phyloP scores from a whole-genome alignment of 2,329 filamentous ascomycete genomes.

The Cryphonectria parasitica region DNA sequence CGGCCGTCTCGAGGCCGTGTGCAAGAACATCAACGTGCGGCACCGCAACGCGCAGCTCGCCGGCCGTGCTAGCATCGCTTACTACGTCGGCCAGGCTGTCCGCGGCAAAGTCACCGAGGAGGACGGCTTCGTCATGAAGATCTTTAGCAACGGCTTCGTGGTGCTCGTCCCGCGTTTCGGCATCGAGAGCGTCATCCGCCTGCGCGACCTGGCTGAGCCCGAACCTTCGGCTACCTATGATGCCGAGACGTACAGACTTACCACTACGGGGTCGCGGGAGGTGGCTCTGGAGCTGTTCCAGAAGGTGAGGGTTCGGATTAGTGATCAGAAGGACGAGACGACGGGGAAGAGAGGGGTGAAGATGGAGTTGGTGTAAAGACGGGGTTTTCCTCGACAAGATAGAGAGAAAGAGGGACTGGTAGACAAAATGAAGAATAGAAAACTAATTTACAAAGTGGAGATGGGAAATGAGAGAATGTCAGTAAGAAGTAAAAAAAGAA shows the following conservation, averaged over 20 bases:
- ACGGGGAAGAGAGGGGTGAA: conserved; percentile 95
- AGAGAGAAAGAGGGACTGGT: no score
- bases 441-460: no score
- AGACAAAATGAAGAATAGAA: no score
- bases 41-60: conserved; percentile 98
- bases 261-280: conserved; percentile 57
- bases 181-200: conserved; percentile 86
- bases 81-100: conserved; percentile 96
- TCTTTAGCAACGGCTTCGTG: conserved; percentile 97
- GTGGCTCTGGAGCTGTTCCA: conserved; percentile 82
- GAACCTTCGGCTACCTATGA: conserved; percentile 85
- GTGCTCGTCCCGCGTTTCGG: conserved; percentile 95
- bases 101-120: conserved; percentile 77
- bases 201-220: conserved; percentile 78
- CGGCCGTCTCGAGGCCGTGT: conserved; percentile 86
- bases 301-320: conserved; percentile 86
- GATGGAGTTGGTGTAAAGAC: conserved; percentile 64
- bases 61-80: conserved; percentile 90
- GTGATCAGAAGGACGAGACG: conserved; percentile 88
- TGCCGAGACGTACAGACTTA: conserved; percentile 80
- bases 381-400: no score
- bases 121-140: conserved; percentile 94
- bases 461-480: no score
- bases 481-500: no score
- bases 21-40: conserved; percentile 97